Conservation (phyloP, 23 red algal genomes). For the Pyropia yezoensis region DNA sequence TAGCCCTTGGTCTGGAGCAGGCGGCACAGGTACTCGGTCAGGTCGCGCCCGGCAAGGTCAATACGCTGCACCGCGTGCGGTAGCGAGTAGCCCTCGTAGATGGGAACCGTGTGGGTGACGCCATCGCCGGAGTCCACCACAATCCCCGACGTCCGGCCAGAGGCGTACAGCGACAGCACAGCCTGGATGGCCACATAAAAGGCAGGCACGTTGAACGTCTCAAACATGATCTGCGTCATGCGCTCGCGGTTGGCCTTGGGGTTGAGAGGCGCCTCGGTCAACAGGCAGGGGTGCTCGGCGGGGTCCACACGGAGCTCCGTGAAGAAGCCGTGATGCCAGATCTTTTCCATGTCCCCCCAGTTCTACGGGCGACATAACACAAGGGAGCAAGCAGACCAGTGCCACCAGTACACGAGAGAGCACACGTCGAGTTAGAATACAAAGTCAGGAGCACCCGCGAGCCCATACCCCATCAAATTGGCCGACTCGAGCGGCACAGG, state of each 20-base stretch:
- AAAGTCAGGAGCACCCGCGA: too few species aligned
- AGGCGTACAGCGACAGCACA: slow-evolving; percentile 95
- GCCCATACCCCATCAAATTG: too few species aligned
- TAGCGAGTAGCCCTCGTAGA: slow-evolving; percentile 99
- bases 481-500: too few species aligned
- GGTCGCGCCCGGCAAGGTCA: slow-evolving; percentile 88
- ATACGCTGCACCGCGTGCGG: slow-evolving; percentile 92
- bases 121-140: slow-evolving; percentile 97
- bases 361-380: slow-evolving; percentile 7
- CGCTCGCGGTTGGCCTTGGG: slow-evolving; percentile 88
- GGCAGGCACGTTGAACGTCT: slow-evolving; percentile 96
- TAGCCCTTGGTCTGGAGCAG: slow-evolving; percentile 78
- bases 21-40: slow-evolving; percentile 81
- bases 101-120: slow-evolving; percentile 98
- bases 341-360: slow-evolving; percentile 99
- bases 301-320: slow-evolving; percentile 90
- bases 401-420: too few species aligned
- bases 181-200: slow-evolving; percentile 99
- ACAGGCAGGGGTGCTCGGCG: slow-evolving; percentile 81
- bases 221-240: slow-evolving; percentile 99
- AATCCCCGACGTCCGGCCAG: slow-evolving; percentile 91
- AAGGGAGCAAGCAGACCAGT: too few species aligned
- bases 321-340: slow-evolving; percentile 97
- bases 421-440: too few species aligned
- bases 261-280: slow-evolving; percentile 96